These are phyloP conservation scores for Bryoglossum gracile DNA, from an alignment of 495 filamentous ascomycete genomes.

Conservation along the genomic window DNA sequence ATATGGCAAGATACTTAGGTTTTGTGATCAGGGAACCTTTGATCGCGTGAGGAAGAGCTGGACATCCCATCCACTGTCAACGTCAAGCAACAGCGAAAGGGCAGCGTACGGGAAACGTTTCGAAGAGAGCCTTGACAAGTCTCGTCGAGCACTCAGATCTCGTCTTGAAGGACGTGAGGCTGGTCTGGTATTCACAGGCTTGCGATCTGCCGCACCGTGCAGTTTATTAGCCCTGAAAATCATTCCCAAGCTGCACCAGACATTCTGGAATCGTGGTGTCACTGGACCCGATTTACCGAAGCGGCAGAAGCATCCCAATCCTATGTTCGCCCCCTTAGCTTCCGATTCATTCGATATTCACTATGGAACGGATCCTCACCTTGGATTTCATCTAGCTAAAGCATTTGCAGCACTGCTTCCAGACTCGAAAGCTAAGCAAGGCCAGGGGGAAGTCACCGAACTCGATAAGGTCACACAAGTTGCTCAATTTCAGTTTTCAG, in stretches of 20 bases:
- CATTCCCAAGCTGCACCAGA: slow-evolving; percentile 22
- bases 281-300: background rate
- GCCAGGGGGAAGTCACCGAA: background rate
- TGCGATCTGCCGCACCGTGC: too few relatives aligned
- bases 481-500: slow-evolving; percentile 28
- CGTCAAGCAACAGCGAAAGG: too few relatives aligned
- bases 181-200: too few relatives aligned
- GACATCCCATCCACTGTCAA: too few relatives aligned
- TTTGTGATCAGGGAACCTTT: too few relatives aligned
- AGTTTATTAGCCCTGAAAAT: too few relatives aligned
- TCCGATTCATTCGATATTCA: slow-evolving; percentile 26
- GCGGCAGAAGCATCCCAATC: background rate
- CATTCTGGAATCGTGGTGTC: slow-evolving; percentile 32
- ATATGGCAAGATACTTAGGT: too few relatives aligned
- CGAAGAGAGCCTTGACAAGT: too few relatives aligned
- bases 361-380: slow-evolving; percentile 37
- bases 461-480: slow-evolving; percentile 11
- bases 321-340: background rate
- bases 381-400: slow-evolving; percentile 38
- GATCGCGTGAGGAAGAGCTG: too few relatives aligned
- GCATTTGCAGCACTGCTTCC: slow-evolving; percentile 24
- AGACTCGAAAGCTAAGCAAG: slow-evolving; percentile 12
- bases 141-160: too few relatives aligned
- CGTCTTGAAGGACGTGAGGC: too few relatives aligned
- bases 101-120: too few relatives aligned